These are phyloP conservation scores for Pythium volutum DNA, from an alignment of 352 stramenopile genomes.

Conservation along the genomic window DNA sequence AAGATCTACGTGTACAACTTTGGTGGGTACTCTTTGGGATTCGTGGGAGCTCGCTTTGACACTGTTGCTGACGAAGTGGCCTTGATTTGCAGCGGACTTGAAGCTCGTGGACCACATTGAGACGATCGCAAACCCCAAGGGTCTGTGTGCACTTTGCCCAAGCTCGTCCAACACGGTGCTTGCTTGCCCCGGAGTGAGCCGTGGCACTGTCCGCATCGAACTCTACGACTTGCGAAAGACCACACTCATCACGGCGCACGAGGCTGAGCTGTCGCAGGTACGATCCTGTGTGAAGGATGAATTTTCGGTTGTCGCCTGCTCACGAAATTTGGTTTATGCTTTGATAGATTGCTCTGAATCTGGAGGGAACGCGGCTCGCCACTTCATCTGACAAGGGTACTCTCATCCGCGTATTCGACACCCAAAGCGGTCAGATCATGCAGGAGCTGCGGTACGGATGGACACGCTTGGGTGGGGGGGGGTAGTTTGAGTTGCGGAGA, in stretches of 20 bases:
- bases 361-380: constrained; percentile 93
- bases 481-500: constrained; percentile 14
- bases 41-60: not conserved
- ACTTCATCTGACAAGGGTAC: constrained; percentile 97
- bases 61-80: not conserved
- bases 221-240: constrained; percentile 96
- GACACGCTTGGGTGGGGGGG: too few species aligned
- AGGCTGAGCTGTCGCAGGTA: constrained; percentile 90
- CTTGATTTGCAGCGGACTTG: constrained; percentile 80
- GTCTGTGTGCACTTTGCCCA: constrained; percentile 92
- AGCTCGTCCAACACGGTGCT: constrained; percentile 94
- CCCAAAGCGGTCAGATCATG: constrained; percentile 89
- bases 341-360: constrained; percentile 87
- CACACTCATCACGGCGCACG: constrained; percentile 95
- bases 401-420: constrained; percentile 97
- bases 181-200: constrained; percentile 91
- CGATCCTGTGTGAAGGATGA: not conserved
- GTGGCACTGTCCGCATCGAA: constrained; percentile 94
- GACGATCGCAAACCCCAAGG: constrained; percentile 97
- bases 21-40: constrained; percentile 33
- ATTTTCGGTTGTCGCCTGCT: too few species aligned
- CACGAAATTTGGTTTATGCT: too few species aligned
- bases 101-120: constrained; percentile 98
- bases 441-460: constrained; percentile 67
- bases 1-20: constrained; percentile 99